A percentile compares a stretch with the other conserved stretches of the same genome.
These are phyloP conservation scores for Alternaria alternata DNA, from an alignment of 2,329 filamentous ascomycete genomes.

Conservation along the genomic window DNA sequence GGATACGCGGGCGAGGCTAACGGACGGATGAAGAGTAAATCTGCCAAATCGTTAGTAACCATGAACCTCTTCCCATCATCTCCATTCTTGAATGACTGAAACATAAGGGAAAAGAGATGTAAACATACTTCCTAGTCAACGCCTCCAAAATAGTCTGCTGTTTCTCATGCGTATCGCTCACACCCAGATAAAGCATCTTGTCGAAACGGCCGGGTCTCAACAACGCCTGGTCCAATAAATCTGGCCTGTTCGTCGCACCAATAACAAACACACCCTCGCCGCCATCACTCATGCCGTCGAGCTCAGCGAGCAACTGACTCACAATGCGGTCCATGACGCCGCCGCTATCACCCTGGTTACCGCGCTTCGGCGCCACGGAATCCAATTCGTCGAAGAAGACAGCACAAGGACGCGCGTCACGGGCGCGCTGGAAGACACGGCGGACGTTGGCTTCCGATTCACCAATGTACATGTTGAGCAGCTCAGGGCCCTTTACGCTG, in stretches of 20 bases:
- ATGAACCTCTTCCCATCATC: too few relatives aligned
- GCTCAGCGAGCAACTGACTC: constrained; percentile 89
- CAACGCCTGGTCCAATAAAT: constrained; percentile 88
- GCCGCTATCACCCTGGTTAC: constrained; percentile 95
- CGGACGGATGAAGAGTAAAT: constrained; percentile 81
- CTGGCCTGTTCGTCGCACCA: constrained; percentile 92
- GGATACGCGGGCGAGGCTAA: constrained; percentile 79
- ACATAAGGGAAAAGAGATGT: background rate
- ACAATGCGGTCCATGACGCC: constrained; percentile 99
- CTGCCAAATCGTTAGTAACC: constrained; percentile 52
- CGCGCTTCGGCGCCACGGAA: constrained; percentile 92
- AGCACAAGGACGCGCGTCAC: constrained; percentile 85
- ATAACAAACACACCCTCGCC: constrained; percentile 92
- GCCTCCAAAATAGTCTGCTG: constrained; percentile 94
- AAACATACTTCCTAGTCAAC: constrained; percentile 84
- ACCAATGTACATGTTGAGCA: constrained; percentile 96
- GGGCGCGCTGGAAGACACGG: constrained; percentile 84
- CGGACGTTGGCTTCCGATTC: constrained; percentile 93
- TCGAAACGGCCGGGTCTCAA: constrained; percentile 92
- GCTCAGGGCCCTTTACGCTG: constrained; percentile 88
- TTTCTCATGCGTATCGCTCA: constrained; percentile 96
- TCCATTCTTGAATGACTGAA: too few relatives aligned
- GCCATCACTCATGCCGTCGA: constrained; percentile 97
- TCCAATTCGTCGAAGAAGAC: constrained; percentile 96
- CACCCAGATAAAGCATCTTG: constrained; percentile 97